Evolutionary conservation across 176 grass and related monocot genomes (phyloP), one percentile per base, ranked within the genome.

Genomic region (sorghum (Sorghum bicolor)): DNA sequence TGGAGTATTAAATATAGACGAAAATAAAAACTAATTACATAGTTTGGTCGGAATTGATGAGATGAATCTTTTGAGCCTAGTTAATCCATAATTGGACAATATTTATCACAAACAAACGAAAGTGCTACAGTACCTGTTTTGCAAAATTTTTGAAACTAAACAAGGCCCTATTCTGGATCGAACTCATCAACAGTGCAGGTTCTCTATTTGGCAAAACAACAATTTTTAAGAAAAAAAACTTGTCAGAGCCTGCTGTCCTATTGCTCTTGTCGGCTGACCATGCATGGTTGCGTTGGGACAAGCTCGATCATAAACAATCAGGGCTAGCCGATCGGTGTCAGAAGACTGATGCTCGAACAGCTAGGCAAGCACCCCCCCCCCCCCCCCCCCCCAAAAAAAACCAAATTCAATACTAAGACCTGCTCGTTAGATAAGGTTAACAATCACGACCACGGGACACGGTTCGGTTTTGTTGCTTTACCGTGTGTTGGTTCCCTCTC

Each of bases 361-460:
- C 34, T 64, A 30, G 80, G 11, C 43, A 83, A 44, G 38, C 37
- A 9, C 6, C 14, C 1, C 4, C n/a, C 6, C 14, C 1, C 4
- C 3, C 5, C 13, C 0, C 1, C 33, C 1, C 33, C 33, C 33
- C 1, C 1, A 34, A 34, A 24, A 24, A n/a, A 60, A 1, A 61
- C 29, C 14, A 32, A 26, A 64, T 41, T 16, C 30, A 14, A 14
- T 31, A 31, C 1, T 15, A 39, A 65, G 57, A 57, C 11, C 37
- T 74, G 66, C 16, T 63, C 20, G 22, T 9, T 12, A 44, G 86
- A 87, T 87, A 87, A 77, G 4, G 15, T 87, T 52, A 77, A 52
- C 11, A 50, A 87, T 38, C 22, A 14, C 32, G 11, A 68, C 44
- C 34, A 24, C 63, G 75, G 34, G 20, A 12, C 67, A 20, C 52